Conservation (phyloP, 345 rosid genomes). For the Syzygium aromaticum region DNA sequence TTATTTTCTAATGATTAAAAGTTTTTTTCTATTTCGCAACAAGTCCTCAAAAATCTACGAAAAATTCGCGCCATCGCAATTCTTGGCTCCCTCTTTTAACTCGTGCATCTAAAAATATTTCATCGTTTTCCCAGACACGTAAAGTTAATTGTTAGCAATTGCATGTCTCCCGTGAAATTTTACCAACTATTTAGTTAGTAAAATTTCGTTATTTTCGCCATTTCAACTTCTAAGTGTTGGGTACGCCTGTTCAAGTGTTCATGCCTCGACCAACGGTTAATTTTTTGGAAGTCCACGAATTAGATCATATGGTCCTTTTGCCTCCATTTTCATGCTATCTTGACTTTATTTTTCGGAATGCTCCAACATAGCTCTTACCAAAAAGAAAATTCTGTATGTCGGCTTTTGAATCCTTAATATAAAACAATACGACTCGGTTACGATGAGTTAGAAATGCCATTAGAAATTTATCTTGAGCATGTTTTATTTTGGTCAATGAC, state of each 20-base stretch:
- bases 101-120: neutral
- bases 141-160: neutral
- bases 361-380: neutral
- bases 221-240: neutral
- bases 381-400: accelerated
- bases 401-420: neutral
- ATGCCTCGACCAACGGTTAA: accelerated
- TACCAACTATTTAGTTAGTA: neutral
- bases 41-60: neutral
- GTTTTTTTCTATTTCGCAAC: neutral
- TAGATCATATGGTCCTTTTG: neutral
- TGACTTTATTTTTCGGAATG: neutral
- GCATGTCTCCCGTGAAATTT: neutral
- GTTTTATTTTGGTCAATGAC: neutral
- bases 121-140: neutral
- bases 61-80: neutral
- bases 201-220: neutral
- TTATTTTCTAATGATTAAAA: neutral
- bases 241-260: neutral
- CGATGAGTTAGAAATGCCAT: neutral
- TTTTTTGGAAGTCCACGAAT: neutral
- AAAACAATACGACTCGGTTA: neutral
- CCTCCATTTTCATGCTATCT: too few relatives aligned
- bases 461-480: neutral
- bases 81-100: neutral